These are phyloP conservation scores for Populus hybrid DNA, from an alignment of 441 rosid genomes.

Conservation along the genomic window DNA sequence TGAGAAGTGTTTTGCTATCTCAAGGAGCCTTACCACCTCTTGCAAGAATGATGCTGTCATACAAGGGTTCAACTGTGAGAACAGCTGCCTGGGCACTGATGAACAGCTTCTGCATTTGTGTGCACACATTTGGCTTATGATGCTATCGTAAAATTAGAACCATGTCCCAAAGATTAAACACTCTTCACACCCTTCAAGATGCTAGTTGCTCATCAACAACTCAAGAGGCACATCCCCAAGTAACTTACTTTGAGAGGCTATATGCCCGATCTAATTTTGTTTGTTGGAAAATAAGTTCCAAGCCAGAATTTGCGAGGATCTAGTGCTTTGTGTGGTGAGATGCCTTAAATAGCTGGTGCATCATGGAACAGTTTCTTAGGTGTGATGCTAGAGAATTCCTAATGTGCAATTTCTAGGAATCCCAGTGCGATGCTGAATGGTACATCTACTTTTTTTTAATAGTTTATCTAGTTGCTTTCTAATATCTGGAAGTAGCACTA, in stretches of 20 bases:
- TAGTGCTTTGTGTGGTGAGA: not conserved
- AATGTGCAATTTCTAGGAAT: not conserved
- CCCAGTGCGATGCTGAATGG: not conserved
- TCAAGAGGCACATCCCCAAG: not conserved
- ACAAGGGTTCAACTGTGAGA: conserved; percentile 87
- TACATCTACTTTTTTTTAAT: not conserved
- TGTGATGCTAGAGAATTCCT: not conserved
- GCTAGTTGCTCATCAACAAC: not conserved
- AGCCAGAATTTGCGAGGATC: not conserved
- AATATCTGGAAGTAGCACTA: not conserved
- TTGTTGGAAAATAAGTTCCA: too few species aligned
- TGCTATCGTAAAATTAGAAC: not conserved
- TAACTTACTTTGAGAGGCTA: too few species aligned
- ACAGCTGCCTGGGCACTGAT: conserved; percentile 95
- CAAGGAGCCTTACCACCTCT: conserved; percentile 92
- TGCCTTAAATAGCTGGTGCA: not conserved
- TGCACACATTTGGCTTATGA: not conserved
- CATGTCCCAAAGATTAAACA: not conserved
- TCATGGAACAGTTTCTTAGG: not conserved
- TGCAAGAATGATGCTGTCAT: conserved; percentile 92
- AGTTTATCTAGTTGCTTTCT: too few species aligned
- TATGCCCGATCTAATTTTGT: too few species aligned
- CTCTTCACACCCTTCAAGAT: not conserved
- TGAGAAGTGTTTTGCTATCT: conserved; percentile 77
- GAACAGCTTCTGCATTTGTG: not conserved